Evolutionary conservation across 139 green algal genomes (phyloP).

Genomic region (Chlamydomonas sp.): DNA sequence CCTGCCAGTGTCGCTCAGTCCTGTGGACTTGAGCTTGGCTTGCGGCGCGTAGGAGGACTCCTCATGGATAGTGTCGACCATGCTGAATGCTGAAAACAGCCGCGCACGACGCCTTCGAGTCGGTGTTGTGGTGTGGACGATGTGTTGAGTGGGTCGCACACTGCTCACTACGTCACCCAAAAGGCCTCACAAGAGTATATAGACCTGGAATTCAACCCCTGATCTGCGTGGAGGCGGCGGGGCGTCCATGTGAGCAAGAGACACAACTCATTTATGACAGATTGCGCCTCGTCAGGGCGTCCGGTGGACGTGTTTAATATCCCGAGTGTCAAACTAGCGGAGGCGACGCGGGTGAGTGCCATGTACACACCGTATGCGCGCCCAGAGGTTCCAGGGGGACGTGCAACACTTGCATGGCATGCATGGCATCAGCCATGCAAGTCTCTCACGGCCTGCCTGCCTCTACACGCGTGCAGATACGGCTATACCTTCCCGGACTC

Average conservation of each 20-base stretch:
- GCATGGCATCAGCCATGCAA: not conserved
- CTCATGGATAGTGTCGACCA: not conserved
- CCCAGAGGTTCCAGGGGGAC: not conserved
- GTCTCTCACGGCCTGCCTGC: not conserved
- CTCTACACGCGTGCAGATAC: not conserved
- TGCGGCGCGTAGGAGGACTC: not conserved
- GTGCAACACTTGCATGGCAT: too few relatives aligned
- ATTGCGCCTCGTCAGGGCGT: too few relatives aligned
- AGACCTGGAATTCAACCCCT: not conserved
- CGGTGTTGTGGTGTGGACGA: not conserved
- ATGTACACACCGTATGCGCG: not conserved
- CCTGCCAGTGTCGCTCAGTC: not conserved
- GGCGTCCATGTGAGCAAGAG: not conserved
- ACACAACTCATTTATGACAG: not conserved
- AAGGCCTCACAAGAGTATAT: not conserved
- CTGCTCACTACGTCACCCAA: not conserved
- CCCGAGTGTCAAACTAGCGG: slow-evolving; percentile 2
- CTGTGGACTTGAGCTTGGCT: not conserved
- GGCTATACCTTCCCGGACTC: slow-evolving; percentile 1
- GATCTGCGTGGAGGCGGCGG: not conserved
- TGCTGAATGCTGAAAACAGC: not conserved
- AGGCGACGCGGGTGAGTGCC: not conserved
- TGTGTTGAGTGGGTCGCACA: not conserved
- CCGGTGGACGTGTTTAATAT: not conserved
- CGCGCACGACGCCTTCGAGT: not conserved